Percentiles rank a stretch among this genome's conserved stretches.
Evolutionary conservation across 2,329 filamentous ascomycete genomes (phyloP).

Genomic region (Blastomyces parvus): DNA sequence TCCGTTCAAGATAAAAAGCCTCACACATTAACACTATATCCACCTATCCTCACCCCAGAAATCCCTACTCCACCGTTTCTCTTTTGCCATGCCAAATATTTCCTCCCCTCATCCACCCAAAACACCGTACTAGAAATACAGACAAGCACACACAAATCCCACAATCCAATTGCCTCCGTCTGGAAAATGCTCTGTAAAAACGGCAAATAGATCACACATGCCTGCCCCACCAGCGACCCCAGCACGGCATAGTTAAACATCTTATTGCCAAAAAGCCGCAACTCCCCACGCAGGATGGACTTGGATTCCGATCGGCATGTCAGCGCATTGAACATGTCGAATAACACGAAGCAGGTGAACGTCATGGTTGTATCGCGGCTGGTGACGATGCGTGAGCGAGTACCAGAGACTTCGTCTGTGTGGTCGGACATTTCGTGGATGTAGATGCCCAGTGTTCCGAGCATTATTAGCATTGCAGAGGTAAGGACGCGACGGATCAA

Average conservation of each 20-base stretch:
- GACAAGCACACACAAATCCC: constrained; percentile 64
- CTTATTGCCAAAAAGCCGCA: constrained; percentile 72
- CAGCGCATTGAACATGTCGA: constrained; percentile 99
- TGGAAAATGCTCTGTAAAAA: constrained; percentile 92
- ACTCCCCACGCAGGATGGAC: constrained; percentile 75
- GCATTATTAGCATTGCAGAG: constrained; percentile 80
- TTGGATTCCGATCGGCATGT: constrained; percentile 87
- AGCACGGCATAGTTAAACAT: constrained; percentile 96
- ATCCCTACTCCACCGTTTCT: constrained; percentile 23
- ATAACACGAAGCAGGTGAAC: constrained; percentile 96
- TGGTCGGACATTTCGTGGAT: constrained; percentile 81
- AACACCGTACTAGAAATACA: constrained; percentile 80
- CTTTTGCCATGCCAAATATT: constrained; percentile 45
- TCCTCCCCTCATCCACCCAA: constrained; percentile 86
- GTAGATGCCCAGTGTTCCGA: constrained; percentile 85
- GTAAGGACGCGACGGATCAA: constrained; percentile 78
- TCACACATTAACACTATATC: constrained; percentile 36
- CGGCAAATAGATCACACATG: constrained; percentile 88
- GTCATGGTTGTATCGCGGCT: constrained; percentile 98
- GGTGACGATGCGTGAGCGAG: constrained; percentile 56
- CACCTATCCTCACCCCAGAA: constrained; percentile 20
- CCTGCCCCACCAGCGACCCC: constrained; percentile 72
- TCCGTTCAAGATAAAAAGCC: not conserved
- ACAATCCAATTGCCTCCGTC: constrained; percentile 69
- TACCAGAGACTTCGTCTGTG: constrained; percentile 37